A percentile compares a stretch with the other conserved stretches of the same genome.
These are phyloP conservation scores for Cordia subcordata DNA, from an alignment of 257 asterid species.

Conservation along the genomic window DNA sequence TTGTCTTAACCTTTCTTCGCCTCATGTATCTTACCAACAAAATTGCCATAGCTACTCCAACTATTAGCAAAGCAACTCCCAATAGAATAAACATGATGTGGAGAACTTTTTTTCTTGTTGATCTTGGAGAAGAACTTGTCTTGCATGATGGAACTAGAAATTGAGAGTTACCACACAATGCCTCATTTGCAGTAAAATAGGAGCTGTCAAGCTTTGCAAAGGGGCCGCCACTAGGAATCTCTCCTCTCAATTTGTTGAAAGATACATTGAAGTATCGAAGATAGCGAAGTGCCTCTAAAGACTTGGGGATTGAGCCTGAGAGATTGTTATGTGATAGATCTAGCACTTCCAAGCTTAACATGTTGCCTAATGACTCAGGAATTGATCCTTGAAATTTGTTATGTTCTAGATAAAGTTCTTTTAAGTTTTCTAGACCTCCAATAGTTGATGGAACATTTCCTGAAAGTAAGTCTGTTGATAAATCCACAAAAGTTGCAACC, in stretches of 20 bases:
- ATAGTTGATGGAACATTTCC: slow-evolving; percentile 3
- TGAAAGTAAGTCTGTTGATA: slow-evolving; percentile 1
- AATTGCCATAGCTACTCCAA: neutral
- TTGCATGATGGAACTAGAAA: slow-evolving; percentile 7
- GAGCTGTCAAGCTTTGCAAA: neutral
- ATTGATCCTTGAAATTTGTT: slow-evolving; percentile 7
- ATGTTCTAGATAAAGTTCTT: neutral
- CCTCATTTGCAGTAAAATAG: slow-evolving; percentile 10
- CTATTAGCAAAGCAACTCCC: neutral
- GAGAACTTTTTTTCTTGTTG: neutral
- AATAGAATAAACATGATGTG: neutral
- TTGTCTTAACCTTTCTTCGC: neutral
- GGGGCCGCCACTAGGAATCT: slow-evolving; percentile 9
- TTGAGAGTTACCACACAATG: slow-evolving; percentile 13
- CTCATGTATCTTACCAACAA: neutral
- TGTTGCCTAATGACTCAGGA: slow-evolving; percentile 1
- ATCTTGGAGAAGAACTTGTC: neutral
- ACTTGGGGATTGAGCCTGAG: slow-evolving; percentile 8
- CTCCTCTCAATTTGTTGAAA: slow-evolving; percentile 5
- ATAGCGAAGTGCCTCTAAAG: neutral
- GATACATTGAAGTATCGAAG: neutral
- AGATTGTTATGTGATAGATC: slow-evolving; percentile 8
- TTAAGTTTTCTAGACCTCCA: neutral
- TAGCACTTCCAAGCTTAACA: neutral
- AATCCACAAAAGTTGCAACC: neutral